Evolutionary conservation across 2,329 filamentous ascomycete genomes (phyloP), one percentile per base, ranked within the genome.

Genomic region (Aspergillus oerlinghausenensis): DNA sequence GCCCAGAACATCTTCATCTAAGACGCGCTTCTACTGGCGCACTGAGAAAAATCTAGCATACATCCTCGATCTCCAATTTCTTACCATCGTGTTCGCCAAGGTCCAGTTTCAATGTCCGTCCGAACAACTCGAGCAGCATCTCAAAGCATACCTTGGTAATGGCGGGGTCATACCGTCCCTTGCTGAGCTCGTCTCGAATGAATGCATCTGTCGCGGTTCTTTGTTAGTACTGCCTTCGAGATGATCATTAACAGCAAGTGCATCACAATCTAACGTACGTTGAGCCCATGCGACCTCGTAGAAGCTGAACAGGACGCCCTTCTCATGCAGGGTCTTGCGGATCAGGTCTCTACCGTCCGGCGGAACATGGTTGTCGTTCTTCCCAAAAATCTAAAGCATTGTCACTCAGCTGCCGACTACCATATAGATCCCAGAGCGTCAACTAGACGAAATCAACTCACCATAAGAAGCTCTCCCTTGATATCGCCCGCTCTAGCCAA

Each of bases 241-340:
- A 54, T n/a, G 4, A 29, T 29, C 8, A 17, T 19, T 9, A n/a
- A 43, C 10, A 14, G 19, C 35, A 29, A 21, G 21, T 3, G 43
- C 19, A 17, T 45, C 42, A 42, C n/a, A 23, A 38, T 32, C 14
- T 28, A 53, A 79, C 81, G 68, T 72, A 85, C 82, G 92, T 74
- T 96, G 92, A 3, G 92, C 92, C 85, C 90, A 93, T n/a, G 90
- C 89, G 62, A 89, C 86, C 77, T 97, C 92, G 75, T 94, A 91
- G 72, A 90, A 96, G 69, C 85, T 88, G 67, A 93, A 92, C 9
- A 82, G 80, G 4, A 88, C 82, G 9, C 88, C 88, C 5, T 86
- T 84, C 23, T 90, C 90, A 65, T 92, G 86, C 65, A 96, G 79
- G 59, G 90, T 92, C 71, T 84, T 84, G 57, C 92, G 84, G 71